Evolutionary conservation across 441 rosid species (phyloP).

Genomic region (Hura crepitans): DNA sequence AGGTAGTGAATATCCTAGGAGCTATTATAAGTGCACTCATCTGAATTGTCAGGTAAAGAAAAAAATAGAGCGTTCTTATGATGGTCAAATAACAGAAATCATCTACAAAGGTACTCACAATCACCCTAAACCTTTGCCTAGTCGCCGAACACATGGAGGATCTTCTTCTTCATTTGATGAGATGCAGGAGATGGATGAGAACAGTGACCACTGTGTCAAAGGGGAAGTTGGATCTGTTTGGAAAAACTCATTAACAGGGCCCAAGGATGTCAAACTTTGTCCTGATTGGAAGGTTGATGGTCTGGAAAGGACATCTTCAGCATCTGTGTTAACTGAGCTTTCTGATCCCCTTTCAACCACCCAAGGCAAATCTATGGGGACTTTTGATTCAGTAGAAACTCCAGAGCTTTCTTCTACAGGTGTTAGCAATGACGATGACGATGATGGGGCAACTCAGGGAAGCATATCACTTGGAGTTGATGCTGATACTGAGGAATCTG

Average conservation of each 20-base stretch:
- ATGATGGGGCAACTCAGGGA: conserved; percentile 48
- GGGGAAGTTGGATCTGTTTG: conserved; percentile 36
- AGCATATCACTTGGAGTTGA: conserved; percentile 37
- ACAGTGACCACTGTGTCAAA: conserved; percentile 29
- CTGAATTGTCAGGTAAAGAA: conserved; percentile 54
- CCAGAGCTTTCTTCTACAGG: conserved; percentile 50
- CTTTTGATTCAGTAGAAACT: conserved; percentile 41
- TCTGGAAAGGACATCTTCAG: conserved; percentile 42
- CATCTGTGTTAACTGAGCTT: conserved; percentile 48
- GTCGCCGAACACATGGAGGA: conserved; percentile 34
- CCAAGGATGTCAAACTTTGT: conserved; percentile 31
- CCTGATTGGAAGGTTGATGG: conserved; percentile 37
- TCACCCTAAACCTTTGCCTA: conserved; percentile 52
- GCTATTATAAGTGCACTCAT: conserved; percentile 64
- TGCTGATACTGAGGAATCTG: conserved; percentile 47
- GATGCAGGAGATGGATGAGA: conserved; percentile 35
- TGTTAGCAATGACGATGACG: conserved; percentile 52
- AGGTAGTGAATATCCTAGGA: conserved; percentile 67
- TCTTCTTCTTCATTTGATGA: conserved; percentile 35
- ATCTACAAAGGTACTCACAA: conserved; percentile 60
- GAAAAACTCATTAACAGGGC: conserved; percentile 36
- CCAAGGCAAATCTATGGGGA: conserved; percentile 34
- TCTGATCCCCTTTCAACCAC: conserved; percentile 43
- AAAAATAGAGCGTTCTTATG: conserved; percentile 55
- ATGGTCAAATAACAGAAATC: conserved; percentile 66